Evolutionary conservation across 2,329 filamentous ascomycete species (phyloP).

Genomic region (Colletotrichum sp.): DNA sequence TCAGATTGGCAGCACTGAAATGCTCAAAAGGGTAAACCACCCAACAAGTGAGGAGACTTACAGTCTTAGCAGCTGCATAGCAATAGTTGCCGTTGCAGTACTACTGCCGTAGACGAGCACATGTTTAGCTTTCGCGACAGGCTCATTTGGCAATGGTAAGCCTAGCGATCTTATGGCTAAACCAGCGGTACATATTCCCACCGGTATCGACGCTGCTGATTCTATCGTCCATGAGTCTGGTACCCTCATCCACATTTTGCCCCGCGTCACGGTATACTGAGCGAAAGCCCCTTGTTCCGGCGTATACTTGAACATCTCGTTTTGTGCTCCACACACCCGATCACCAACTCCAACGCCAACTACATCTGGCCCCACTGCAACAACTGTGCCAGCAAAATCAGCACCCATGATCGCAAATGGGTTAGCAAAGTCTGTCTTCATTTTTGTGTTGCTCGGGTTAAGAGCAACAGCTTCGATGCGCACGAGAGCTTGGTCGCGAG

Average conservation of each 20-base stretch:
- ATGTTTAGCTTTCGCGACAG: conserved; percentile 3
- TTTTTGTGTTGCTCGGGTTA: conserved; percentile 35
- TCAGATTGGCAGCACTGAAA: background rate
- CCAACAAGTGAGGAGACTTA: conserved; percentile 16
- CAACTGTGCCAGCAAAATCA: conserved; percentile 32
- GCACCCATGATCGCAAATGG: conserved; percentile 24
- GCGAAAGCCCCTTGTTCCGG: background rate
- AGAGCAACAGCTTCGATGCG: conserved; percentile 26
- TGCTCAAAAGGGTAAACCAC: background rate
- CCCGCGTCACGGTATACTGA: background rate
- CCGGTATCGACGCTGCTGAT: background rate
- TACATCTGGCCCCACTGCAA: conserved; percentile 22
- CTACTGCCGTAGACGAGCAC: background rate
- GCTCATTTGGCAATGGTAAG: conserved; percentile 12
- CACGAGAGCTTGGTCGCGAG: background rate
- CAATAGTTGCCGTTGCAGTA: background rate
- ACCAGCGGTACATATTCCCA: background rate
- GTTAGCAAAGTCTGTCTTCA: conserved; percentile 8
- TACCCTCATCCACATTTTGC: background rate
- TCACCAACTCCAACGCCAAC: conserved; percentile 26
- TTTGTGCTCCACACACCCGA: conserved; percentile 27
- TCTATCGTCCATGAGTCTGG: background rate
- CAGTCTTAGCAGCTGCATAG: conserved; percentile 29
- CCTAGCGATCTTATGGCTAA: background rate
- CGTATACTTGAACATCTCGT: conserved; percentile 9